Evolutionary conservation across 441 rosid genomes (phyloP), one percentile per base, ranked within the genome.

Genomic region (Populus hybrid): DNA sequence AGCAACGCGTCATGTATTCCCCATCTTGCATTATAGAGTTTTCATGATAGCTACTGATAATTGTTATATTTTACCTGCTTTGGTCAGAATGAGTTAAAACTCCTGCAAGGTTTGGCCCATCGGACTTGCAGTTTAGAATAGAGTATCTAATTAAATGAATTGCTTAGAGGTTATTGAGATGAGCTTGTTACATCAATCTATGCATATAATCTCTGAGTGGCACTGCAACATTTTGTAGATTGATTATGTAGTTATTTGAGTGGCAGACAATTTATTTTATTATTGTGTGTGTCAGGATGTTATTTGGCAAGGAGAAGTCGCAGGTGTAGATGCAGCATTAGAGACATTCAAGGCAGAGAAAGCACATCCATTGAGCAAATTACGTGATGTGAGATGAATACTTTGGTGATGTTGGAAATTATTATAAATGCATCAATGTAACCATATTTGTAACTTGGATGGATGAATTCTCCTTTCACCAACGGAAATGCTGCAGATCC

Each of bases 251-350:
- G 24, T 2, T 50, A 46, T 20, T 21, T 12, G 67, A 50, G 24
- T 73, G 34, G 35, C 46, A 69, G 14, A 6, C 34, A 68, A 28
- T 70, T 80, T 71, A 46, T 20, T 50, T 74, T 35, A 5, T 81
- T 28, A 59, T 80, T 69, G 69, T 16, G 83, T 70, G 73, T 18
- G 82, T 79, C 84, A 96, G 99, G 98, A 94, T 78, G 85, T 93
- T 73, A 85, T 84, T 75, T 94, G 99, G 99, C 89, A 93, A 88
- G 98, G 99, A 69, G 90, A 84, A 84, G 86, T 86, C 67, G 99
- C 98, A 0, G 99, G 98, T 79, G 89, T 89, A 76, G 94, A 94
- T 85, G 95, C 89, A 67, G 98, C 98, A n/a, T 66, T 89, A 9
- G 90, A 88, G 74, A 86, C 80, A 50, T 96, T 96, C 84, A 93